Base-by-base conservation (phyloP, 306 rosid genomes). In the Castanea sativa region DNA sequence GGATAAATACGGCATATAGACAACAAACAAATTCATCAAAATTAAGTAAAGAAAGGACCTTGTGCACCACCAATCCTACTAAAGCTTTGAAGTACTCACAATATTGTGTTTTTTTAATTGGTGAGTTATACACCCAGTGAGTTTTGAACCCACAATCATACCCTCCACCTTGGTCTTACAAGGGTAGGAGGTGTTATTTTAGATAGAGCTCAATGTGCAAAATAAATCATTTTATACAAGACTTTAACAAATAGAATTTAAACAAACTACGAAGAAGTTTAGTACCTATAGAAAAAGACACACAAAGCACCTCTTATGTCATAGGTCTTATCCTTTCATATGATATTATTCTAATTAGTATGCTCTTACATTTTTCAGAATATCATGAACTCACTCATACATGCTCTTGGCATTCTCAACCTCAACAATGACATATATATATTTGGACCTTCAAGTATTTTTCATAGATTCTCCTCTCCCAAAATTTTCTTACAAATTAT, bases 1-100 rank as follows among this genome's bases (percentile, higher is more conserved):
- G 59, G 56, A 76, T 55, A 64, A 59, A 58, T 57, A 78, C 51
- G 13, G 11, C 80, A 76, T 52, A 59, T 77, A 27, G 81, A 80
- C 64, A 64, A 30, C 12, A 77, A 19, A 74, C 25, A 64, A 16
- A 35, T 15, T 30, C 45, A 64, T 64, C 70, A 23, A 15, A 35
- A 5, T 64, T 30, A 64, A 12, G 53, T 49, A 49, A 64, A 16
- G 7, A 64, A 64, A 64, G 21, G 18, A 30, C 8, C 43, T 13
- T 6, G 77, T 57, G 38, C 70, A 21, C 77, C 75, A 61, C 59
- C 78, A 32, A 55, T 30, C 69, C 41, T 67, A 9, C 23, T 33
- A 78, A 61, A 77, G 73, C 61, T 69, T 71, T 59, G 52, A 41
- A 73, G 60, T 11, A 29, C 14, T 2, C 69, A 61, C 15, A 61